phyloP scores from a whole-genome alignment of 495 filamentous ascomycete genomes.

The Daldinia childiae region DNA sequence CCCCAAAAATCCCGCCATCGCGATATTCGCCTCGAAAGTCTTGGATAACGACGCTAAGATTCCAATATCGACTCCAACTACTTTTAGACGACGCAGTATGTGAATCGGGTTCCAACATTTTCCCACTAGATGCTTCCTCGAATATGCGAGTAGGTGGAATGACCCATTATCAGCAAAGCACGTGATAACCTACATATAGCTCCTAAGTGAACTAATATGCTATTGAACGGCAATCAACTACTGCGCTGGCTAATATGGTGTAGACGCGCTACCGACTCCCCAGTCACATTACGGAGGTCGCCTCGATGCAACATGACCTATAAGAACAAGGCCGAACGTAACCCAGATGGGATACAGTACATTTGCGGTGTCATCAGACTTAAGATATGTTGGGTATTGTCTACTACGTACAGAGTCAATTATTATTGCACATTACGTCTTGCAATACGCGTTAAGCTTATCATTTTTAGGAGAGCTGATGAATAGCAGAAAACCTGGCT shows the following conservation, averaged over 20 bases:
- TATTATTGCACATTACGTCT: slow-evolving; percentile 22
- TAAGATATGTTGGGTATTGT: slow-evolving; percentile 4
- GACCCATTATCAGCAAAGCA: not conserved
- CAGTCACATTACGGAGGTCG: slow-evolving; percentile 24
- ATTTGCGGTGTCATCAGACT: slow-evolving; percentile 11
- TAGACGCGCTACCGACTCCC: slow-evolving; percentile 17
- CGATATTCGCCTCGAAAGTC: slow-evolving; percentile 15
- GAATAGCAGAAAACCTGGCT: slow-evolving; percentile 10
- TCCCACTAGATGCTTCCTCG: not conserved
- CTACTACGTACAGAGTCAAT: slow-evolving; percentile 15
- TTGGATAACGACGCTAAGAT: not conserved
- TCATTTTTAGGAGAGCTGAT: slow-evolving; percentile 17
- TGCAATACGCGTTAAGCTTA: slow-evolving; percentile 21
- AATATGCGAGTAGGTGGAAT: slow-evolving; percentile 6
- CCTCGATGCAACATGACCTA: slow-evolving; percentile 35
- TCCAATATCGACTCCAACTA: not conserved
- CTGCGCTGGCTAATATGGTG: slow-evolving; percentile 21
- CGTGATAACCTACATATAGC: slow-evolving; percentile 18
- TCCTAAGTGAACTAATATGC: not conserved
- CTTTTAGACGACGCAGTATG: not conserved
- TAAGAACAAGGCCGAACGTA: slow-evolving; percentile 26
- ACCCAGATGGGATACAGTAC: slow-evolving; percentile 15
- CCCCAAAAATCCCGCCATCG: slow-evolving; percentile 11
- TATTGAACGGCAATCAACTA: slow-evolving; percentile 6
- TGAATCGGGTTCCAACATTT: not conserved